Conservation (phyloP, 2,329 filamentous ascomycete genomes). For the Calonectria hawksworthii region DNA sequence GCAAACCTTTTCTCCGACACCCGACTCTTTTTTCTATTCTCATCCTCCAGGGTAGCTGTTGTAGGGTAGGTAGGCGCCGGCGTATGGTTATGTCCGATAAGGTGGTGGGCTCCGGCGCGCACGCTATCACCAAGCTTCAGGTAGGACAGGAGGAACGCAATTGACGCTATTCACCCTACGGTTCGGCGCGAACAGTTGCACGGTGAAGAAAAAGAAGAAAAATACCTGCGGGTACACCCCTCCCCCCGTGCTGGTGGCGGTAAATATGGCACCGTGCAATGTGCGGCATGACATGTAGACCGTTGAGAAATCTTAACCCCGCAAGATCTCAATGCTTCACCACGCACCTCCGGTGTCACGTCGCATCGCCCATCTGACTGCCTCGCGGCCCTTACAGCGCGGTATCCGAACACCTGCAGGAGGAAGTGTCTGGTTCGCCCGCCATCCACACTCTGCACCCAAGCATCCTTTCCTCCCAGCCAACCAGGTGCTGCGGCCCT, state of each 20-base stretch:
- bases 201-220: not conserved
- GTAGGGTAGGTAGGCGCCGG: constrained; percentile 1
- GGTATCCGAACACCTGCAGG: constrained; percentile 22
- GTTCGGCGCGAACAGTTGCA: not conserved
- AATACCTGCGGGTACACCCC: not conserved
- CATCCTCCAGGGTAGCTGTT: constrained; percentile 8
- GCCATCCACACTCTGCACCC: constrained; percentile 13
- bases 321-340: constrained; percentile 34
- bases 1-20: not conserved
- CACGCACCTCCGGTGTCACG: constrained; percentile 36
- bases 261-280: constrained; percentile 19
- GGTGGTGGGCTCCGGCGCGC: constrained; percentile 5
- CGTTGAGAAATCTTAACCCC: constrained; percentile 29
- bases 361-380: constrained; percentile 36
- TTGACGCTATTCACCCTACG: constrained; percentile 6
- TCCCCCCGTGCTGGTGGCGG: not conserved
- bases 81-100: not conserved
- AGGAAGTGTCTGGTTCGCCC: constrained; percentile 4
- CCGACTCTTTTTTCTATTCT: not conserved
- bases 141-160: not conserved
- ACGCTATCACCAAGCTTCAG: not conserved
- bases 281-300: constrained; percentile 20
- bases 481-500: constrained; percentile 36
- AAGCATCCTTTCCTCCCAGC: constrained; percentile 19
- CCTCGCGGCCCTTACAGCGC: constrained; percentile 4